These are phyloP conservation scores for Porphyrellus cyaneotinctus DNA, from an alignment of 768 basidiomycete species.

Conservation along the genomic window DNA sequence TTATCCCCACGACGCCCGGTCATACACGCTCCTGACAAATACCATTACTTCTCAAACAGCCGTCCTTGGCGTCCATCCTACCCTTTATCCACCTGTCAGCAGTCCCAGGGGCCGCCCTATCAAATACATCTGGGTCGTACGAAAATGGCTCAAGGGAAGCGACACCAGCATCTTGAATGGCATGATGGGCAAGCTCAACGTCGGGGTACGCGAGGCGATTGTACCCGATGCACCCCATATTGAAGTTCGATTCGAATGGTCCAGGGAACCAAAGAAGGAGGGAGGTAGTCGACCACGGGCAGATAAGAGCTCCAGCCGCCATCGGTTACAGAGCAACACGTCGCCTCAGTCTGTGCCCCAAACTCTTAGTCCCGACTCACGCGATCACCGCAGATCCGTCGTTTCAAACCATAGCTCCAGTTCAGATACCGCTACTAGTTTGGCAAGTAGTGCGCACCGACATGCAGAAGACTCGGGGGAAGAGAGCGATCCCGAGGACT, in stretches of 20 bases:
- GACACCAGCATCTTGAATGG: conserved; percentile 44
- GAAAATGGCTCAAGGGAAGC: conserved; percentile 66
- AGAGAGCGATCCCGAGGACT: conserved; percentile 93
- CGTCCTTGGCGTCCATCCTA: conserved; percentile 68
- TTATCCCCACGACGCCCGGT: conserved; percentile 9
- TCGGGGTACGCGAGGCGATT: conserved; percentile 24
- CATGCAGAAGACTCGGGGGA: conserved; percentile 52
- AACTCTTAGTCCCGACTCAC: conserved; percentile 7
- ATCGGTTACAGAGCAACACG: conserved; percentile 4
- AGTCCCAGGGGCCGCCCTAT: conserved; percentile 38
- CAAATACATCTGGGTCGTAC: conserved; percentile 72
- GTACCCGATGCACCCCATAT: conserved; percentile 35
- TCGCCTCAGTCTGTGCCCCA: conserved; percentile 9
- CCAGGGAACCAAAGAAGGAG: conserved; percentile 35
- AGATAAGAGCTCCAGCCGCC: conserved; percentile 16
- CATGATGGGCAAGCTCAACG: conserved; percentile 38
- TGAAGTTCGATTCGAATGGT: conserved; percentile 82
- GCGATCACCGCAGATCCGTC: conserved; percentile 37
- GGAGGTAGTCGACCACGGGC: conserved; percentile 18
- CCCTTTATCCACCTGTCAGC: conserved; percentile 47
- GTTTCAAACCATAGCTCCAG: conserved; percentile 39
- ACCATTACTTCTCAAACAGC: conserved; percentile 36
- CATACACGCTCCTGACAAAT: conserved; percentile 11
- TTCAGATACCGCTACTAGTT: conserved; percentile 30
- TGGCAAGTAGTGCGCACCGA: conserved; percentile 15